Percentiles rank a stretch among this genome's conserved stretches.
These are phyloP conservation scores for Stemphylium vesicarium DNA, from an alignment of 2,329 filamentous ascomycete genomes.

Conservation along the genomic window DNA sequence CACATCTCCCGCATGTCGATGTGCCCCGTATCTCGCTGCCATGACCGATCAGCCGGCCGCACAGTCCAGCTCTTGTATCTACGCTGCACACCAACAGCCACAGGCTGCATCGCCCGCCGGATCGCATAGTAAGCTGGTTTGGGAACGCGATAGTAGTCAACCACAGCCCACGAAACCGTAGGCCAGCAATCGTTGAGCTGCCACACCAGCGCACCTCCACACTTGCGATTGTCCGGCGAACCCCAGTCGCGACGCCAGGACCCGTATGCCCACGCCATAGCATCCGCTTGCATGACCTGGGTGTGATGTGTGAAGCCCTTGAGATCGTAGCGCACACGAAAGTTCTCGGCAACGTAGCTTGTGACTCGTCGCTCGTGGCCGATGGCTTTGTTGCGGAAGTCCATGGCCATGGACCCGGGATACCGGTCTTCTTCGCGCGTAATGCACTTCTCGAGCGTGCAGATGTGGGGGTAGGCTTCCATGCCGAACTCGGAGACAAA, in stretches of 20 bases:
- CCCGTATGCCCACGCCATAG: constrained; percentile 65
- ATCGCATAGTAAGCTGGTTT: constrained; percentile 81
- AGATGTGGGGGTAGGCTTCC: constrained; percentile 85
- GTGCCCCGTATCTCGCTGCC: constrained; percentile 39
- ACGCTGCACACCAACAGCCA: constrained; percentile 62
- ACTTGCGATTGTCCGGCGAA: constrained; percentile 64
- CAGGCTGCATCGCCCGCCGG: constrained; percentile 58
- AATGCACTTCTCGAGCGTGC: constrained; percentile 81
- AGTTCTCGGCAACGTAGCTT: constrained; percentile 87
- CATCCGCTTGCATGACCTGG: constrained; percentile 66
- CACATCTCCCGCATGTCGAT: constrained; percentile 30
- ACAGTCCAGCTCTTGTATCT: constrained; percentile 56
- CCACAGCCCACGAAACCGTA: constrained; percentile 78
- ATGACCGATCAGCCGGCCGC: constrained; percentile 50
- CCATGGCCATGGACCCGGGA: constrained; percentile 83
- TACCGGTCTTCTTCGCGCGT: constrained; percentile 63
- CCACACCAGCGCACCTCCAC: constrained; percentile 79
- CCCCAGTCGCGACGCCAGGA: constrained; percentile 80
- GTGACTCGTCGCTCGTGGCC: constrained; percentile 87
- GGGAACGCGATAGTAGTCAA: constrained; percentile 77
- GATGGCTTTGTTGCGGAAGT: constrained; percentile 95
- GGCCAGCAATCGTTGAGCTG: constrained; percentile 90
- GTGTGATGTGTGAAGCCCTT: constrained; percentile 62
- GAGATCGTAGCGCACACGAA: constrained; percentile 63
- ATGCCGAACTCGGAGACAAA: constrained; percentile 97